Evolutionary conservation across 768 basidiomycete species (phyloP).

Genomic region (Rhodotorula sphaerocarpa): DNA sequence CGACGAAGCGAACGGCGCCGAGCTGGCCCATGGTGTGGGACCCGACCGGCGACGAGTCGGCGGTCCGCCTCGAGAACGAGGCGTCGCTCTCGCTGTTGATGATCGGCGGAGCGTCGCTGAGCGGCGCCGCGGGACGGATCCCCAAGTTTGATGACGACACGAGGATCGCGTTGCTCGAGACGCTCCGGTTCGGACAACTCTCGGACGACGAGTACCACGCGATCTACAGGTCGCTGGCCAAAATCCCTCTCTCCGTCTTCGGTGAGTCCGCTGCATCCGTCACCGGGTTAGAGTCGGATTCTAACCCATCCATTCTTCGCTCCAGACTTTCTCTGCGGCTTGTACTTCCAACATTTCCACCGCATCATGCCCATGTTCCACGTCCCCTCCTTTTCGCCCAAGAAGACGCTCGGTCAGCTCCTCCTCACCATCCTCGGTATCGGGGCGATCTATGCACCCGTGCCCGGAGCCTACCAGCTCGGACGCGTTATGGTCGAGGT

Average conservation of each 20-base stretch:
- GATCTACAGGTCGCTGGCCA: not conserved
- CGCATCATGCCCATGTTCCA: not conserved
- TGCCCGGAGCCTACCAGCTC: not conserved
- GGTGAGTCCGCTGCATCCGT: not conserved
- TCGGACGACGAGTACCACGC: constrained; percentile 9
- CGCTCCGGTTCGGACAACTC: not conserved
- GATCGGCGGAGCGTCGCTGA: too few relatives aligned
- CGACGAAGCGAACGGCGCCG: not conserved
- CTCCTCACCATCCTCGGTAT: constrained; percentile 10
- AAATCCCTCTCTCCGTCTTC: not conserved
- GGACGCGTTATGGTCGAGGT: constrained; percentile 1
- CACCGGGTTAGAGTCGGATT: not conserved
- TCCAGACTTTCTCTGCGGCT: not conserved
- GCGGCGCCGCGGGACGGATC: not conserved
- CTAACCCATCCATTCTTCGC: not conserved
- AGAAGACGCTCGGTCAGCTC: constrained; percentile 2
- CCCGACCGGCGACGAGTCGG: not conserved
- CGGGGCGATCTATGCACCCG: constrained; percentile 3
- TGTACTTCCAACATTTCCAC: constrained; percentile 9
- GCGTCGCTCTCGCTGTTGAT: not conserved
- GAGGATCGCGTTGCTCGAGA: constrained; percentile 8
- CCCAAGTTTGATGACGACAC: not conserved
- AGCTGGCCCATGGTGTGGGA: not conserved
- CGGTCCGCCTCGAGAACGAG: not conserved
- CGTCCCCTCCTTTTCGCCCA: constrained; percentile 1